Evolutionary conservation across 306 rosid genomes (phyloP), one percentile per base, ranked within the genome.

Genomic region (Potentilla sterilis): DNA sequence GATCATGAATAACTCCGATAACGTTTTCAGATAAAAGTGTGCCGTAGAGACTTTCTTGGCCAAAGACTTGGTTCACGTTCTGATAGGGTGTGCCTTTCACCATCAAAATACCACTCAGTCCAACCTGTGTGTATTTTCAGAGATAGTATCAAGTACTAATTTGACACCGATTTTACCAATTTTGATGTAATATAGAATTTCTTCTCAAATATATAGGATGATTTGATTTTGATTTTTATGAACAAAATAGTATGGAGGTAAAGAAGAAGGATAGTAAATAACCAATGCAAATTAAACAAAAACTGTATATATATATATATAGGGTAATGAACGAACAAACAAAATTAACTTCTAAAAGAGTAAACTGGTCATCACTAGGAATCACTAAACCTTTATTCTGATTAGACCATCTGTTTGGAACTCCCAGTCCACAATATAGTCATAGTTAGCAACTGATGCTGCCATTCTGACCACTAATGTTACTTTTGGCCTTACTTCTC

Each of bases 371-470:
- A 28, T 61, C 67, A 61, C 67, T 32, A 49, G n/a, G n/a, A n/a
- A n/a, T n/a, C n/a, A n/a, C n/a, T n/a, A n/a, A n/a, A 93, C 98
- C 96, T 87, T 94, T 52, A 87, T 69, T 88, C 91, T 81, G 55
- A 94, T 94, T 3, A 94, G 77, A 2, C 98, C 98, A 69, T 91
- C 98, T 0, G 95, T 88, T 83, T 91, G 98, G 68, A 94, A 94
- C 74, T 94, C 97, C 98, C 98, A 94, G 49, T 94, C 98, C 18
- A 90, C 79, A 34, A 94, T 94, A 18, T 94, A 94, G 58, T 94
- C 98, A 51, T 94, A 94, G 81, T 94, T 94, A 2, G 96, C 97
- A n/a, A 94, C 95, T 0, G 96, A 81, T 3, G 97, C 97, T 62
- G 87, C 96, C 96, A 91, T 90, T 75, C 98, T 82, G 34, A 87